phyloP scores from a whole-genome alignment of 2,329 filamentous ascomycete species.

The Blastomyces percursus region DNA sequence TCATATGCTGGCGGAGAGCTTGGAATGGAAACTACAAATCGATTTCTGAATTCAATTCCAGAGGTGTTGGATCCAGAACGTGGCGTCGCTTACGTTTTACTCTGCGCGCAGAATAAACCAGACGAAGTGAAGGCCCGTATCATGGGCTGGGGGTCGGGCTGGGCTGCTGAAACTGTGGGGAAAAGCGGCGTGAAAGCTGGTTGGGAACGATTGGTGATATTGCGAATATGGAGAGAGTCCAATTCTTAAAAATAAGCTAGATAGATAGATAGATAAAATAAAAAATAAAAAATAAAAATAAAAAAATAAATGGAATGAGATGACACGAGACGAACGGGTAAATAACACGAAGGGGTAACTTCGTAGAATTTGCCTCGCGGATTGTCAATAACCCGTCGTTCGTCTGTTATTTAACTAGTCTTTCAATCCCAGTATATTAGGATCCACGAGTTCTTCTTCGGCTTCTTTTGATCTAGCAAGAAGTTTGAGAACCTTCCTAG shows the following conservation, averaged over 20 bases:
- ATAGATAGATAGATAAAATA: too few species aligned
- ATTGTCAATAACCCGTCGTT: background rate
- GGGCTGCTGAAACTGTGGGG: slow-evolving; percentile 68
- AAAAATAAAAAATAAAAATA: too few species aligned
- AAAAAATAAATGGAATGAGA: background rate
- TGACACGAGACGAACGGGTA: background rate
- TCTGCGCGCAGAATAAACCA: slow-evolving; percentile 86
- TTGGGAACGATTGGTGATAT: slow-evolving; percentile 86
- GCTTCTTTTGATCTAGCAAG: background rate
- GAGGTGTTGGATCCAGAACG: slow-evolving; percentile 47
- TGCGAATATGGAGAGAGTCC: slow-evolving; percentile 62
- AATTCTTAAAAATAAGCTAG: background rate
- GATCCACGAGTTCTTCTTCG: background rate
- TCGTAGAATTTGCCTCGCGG: background rate
- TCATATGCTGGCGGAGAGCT: slow-evolving; percentile 82
- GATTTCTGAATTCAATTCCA: slow-evolving; percentile 61
- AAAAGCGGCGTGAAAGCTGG: slow-evolving; percentile 77
- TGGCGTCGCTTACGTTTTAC: slow-evolving; percentile 78
- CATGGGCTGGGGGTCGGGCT: slow-evolving; percentile 46
- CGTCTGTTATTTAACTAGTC: background rate
- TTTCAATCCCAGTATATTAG: background rate
- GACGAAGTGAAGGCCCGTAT: slow-evolving; percentile 58
- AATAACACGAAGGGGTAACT: background rate
- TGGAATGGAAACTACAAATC: slow-evolving; percentile 88
- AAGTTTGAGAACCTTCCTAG: background rate